Conservation (phyloP, 345 rosid genomes). For the thale cress (Arabidopsis thaliana) region TAIR10.1 NC_003074.8:9988501-9989000, state of each 20-base stretch:
- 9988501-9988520: too few relatives aligned
- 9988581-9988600: not conserved
- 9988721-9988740: not conserved
- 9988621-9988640: too few relatives aligned
- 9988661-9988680: not conserved
- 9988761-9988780: not conserved
- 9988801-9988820: not conserved
- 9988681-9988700: not conserved
- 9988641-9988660: too few relatives aligned
- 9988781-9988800: not conserved
- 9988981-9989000: too few relatives aligned
- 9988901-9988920: too few relatives aligned
- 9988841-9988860: conserved; percentile 18
- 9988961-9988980: too few relatives aligned
- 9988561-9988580: too few relatives aligned
- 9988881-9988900: not conserved
- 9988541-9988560: too few relatives aligned
- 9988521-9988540: too few relatives aligned
- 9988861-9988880: not conserved
- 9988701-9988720: not conserved
- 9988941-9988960: too few relatives aligned
- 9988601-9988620: too few relatives aligned
- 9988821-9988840: conserved; percentile 34
- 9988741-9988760: not conserved
- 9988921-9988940: too few relatives aligned